These are phyloP conservation scores for Pseudogymnoascus sp. DNA, from an alignment of 2,329 filamentous ascomycete species.

Conservation along the genomic window DNA sequence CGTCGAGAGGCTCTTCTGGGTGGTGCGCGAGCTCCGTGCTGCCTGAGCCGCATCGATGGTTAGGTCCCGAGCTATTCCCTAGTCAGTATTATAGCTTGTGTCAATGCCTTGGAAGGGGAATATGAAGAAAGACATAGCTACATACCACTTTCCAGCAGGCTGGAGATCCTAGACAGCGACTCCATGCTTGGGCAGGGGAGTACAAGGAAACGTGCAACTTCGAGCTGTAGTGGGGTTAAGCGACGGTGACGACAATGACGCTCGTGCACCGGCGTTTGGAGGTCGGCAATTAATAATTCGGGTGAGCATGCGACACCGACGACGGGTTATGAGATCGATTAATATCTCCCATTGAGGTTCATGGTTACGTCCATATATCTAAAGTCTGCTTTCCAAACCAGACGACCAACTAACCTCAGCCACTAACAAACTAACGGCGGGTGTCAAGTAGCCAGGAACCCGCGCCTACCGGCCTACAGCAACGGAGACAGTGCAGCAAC, in stretches of 20 bases:
- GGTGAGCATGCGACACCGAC: not conserved
- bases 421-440: not conserved
- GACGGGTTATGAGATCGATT: not conserved
- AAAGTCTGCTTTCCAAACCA: not conserved
- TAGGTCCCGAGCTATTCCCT: conserved; percentile 73
- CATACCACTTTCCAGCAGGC: conserved; percentile 87
- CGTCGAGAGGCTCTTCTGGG: conserved; percentile 62
- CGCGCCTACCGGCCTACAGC: not conserved
- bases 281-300: not conserved
- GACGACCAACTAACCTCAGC: not conserved
- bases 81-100: not conserved
- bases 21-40: conserved; percentile 59
- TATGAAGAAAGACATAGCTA: conserved; percentile 12
- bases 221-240: conserved; percentile 25
- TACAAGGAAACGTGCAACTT: conserved; percentile 1
- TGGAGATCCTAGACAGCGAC: conserved; percentile 89
- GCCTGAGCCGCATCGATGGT: conserved; percentile 95
- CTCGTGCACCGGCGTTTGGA: not conserved
- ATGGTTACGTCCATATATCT: not conserved
- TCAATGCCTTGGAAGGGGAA: not conserved
- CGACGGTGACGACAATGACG: conserved; percentile 14
- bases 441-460: not conserved
- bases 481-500: not conserved
- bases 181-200: conserved; percentile 59
- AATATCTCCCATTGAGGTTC: not conserved